phyloP scores from a whole-genome alignment of 805 yeast species.

The Wickerhamomyces bisporus region DNA sequence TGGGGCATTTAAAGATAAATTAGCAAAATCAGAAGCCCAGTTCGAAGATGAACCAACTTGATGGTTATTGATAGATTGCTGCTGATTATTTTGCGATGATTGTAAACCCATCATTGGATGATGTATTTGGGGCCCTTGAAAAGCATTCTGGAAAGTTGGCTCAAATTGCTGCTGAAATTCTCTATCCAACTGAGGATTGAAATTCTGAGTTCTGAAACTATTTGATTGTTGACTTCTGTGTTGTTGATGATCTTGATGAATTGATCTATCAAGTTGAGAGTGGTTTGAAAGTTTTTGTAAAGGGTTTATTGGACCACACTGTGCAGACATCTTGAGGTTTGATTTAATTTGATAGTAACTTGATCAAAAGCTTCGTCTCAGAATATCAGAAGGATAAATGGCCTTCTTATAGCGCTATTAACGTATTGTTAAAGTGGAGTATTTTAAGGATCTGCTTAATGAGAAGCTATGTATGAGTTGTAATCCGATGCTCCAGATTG shows the following conservation, averaged over 20 bases:
- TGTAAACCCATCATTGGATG: background rate
- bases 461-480: no score
- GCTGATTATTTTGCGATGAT: slow-evolving; percentile 6
- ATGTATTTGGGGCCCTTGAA: slow-evolving; percentile 3
- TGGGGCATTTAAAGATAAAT: slow-evolving; percentile 6
- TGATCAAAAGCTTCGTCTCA: no score
- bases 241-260: slow-evolving; percentile 18
- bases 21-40: slow-evolving; percentile 23
- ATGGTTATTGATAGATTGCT: no score
- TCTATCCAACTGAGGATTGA: slow-evolving; percentile 11
- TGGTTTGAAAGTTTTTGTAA: slow-evolving; percentile 20
- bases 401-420: no score
- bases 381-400: no score
- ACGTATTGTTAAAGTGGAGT: no score
- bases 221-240: slow-evolving; percentile 4
- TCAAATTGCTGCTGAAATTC: slow-evolving; percentile 15
- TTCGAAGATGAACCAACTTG: slow-evolving; percentile 4
- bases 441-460: no score
- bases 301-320: slow-evolving; percentile 23
- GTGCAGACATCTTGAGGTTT: slow-evolving; percentile 2
- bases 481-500: no score
- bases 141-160: slow-evolving; percentile 7
- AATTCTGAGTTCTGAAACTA: slow-evolving; percentile 3
- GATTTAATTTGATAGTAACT: background rate
- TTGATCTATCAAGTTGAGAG: slow-evolving; percentile 21